phyloP scores from a whole-genome alignment of 2,329 filamentous ascomycete species.

The Colletotrichum trifolii region DNA sequence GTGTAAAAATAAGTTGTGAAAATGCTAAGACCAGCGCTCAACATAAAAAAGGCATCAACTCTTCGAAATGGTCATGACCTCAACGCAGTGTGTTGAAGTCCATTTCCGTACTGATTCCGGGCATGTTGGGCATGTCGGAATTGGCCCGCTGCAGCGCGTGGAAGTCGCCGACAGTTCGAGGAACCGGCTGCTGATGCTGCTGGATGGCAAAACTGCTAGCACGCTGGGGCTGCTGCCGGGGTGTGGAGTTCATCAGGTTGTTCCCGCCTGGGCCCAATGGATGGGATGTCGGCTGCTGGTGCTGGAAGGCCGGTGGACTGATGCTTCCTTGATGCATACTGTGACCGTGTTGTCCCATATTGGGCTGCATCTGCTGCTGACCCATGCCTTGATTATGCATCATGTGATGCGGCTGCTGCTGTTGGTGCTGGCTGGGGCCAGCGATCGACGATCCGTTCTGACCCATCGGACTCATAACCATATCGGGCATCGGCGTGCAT shows the following conservation, averaged over 20 bases:
- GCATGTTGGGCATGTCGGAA: slow-evolving; percentile 46
- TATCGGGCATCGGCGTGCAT: slow-evolving; percentile 60
- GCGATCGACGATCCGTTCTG: slow-evolving; percentile 43
- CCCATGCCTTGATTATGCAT: slow-evolving; percentile 41
- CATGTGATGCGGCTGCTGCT: slow-evolving; percentile 45
- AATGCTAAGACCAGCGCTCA: slow-evolving; percentile 12
- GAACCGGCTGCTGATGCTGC: slow-evolving; percentile 46
- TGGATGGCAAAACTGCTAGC: slow-evolving; percentile 54
- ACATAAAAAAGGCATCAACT: slow-evolving; percentile 6
- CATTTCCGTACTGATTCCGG: slow-evolving; percentile 35
- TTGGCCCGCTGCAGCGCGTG: slow-evolving; percentile 60
- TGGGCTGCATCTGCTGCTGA: slow-evolving; percentile 46
- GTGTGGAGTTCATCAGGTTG: slow-evolving; percentile 36
- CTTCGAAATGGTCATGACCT: background rate
- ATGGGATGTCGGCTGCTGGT: slow-evolving; percentile 39
- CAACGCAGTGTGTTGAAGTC: slow-evolving; percentile 34
- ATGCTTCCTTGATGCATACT: slow-evolving; percentile 42
- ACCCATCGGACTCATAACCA: slow-evolving; percentile 63
- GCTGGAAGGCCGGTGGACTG: slow-evolving; percentile 27
- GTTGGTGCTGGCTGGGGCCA: slow-evolving; percentile 42
- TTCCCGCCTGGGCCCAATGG: slow-evolving; percentile 40
- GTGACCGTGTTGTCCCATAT: slow-evolving; percentile 44
- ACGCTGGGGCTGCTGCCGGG: slow-evolving; percentile 50
- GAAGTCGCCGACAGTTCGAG: slow-evolving; percentile 60
- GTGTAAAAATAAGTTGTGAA: slow-evolving; percentile 6